Base-by-base conservation (phyloP, 495 filamentous ascomycete genomes). In the Podospora pseudopauciseta region DNA sequence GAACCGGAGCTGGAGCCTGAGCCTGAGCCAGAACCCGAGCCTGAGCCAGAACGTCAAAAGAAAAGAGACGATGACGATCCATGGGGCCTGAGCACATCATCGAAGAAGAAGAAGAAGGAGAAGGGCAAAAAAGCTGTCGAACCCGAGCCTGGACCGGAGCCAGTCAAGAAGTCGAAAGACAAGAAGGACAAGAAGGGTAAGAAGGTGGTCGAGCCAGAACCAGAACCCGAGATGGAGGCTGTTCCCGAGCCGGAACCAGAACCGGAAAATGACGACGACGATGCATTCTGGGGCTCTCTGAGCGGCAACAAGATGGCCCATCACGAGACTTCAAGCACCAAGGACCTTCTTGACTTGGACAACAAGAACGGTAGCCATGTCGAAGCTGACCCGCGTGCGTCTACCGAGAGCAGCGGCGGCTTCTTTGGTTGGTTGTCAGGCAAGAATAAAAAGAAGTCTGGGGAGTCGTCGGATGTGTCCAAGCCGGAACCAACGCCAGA, bases 401-500 rank as follows among this genome's bases (percentile, higher is more conserved):
- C 70, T 15, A 63, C 71, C 61, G 75, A 74, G 20, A 73, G 71
- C 19, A 77, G 75, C 65, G 77, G 78, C 64, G 80, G 81, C 67
- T 81, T 77, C 71, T 72, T 60, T 62, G 76, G 71, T 34, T 77
- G 77, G 70, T 71, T 71, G 49, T 73, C 70, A 16, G 69, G 67
- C 49, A 81, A 79, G 59, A 78, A 80, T 20, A 70, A 77, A 26
- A 76, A 80, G 64, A 78, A 79, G 54, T 67, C 23, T 68, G 72
- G 72, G 60, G 69, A 72, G n/a, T 58, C 61, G n/a, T 58, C 61
- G 23, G 44, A 68, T 18, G 32, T 32, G 20, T 63, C 67, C 23
- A 82, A 81, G 70, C 80, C 79, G 7, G 83, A 83, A 66, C 72
- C 74, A 6, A 58, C 55, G 6, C n/a, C 63, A 5, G 68, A 71